phyloP scores from a whole-genome alignment of 2,329 filamentous ascomycete species.

The Sporothrix euskadiensis region DNA sequence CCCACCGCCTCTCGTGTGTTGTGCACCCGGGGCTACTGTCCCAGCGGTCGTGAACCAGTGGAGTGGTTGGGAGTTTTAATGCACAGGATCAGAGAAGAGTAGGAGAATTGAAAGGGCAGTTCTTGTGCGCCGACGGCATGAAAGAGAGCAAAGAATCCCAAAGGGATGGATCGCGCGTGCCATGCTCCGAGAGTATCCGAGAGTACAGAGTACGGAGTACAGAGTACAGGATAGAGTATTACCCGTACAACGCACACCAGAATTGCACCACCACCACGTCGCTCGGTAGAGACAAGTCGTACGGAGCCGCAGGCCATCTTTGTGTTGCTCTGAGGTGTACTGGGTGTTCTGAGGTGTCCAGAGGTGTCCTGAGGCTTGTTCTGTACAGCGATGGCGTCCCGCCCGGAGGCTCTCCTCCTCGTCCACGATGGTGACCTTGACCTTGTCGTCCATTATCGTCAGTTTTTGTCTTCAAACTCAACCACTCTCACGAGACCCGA shows the following conservation, averaged over 20 bases:
- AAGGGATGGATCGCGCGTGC: background rate
- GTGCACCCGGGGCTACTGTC: background rate
- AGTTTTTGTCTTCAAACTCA: background rate
- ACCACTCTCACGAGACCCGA: background rate
- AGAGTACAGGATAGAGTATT: background rate
- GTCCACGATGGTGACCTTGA: background rate
- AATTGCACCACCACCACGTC: background rate
- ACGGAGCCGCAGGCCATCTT: background rate
- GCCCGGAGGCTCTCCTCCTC: background rate
- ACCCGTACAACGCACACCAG: background rate
- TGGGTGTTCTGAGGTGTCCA: too few species aligned
- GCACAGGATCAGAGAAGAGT: background rate
- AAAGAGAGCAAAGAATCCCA: background rate
- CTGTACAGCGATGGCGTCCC: background rate
- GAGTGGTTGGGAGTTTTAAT: background rate
- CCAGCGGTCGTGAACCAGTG: background rate
- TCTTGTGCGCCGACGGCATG: background rate
- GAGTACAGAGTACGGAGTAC: background rate
- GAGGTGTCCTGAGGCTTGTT: background rate
- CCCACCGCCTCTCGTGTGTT: background rate
- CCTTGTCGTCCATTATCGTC: background rate
- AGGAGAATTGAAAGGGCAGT: background rate
- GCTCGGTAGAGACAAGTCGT: background rate
- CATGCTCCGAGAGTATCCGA: background rate
- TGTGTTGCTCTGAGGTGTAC: background rate